phyloP scores from a whole-genome alignment of 129 eudicot species.

The Centaurea solstitialis region DNA sequence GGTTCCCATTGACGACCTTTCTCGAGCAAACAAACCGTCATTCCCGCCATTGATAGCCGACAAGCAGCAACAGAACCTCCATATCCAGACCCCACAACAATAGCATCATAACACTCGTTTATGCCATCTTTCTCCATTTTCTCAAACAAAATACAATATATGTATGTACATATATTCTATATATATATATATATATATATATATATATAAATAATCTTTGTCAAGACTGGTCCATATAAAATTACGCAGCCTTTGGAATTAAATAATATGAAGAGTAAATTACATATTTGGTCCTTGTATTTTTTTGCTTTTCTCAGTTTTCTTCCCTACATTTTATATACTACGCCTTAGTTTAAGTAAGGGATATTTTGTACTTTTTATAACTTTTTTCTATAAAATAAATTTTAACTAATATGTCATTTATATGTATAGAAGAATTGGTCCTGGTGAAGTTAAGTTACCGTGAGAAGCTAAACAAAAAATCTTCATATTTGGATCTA shows the following conservation, averaged over 20 bases:
- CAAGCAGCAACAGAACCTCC: conserved; percentile 58
- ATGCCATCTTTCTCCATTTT: conserved; percentile 19
- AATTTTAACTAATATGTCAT: neutral
- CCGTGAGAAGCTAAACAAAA: too few relatives aligned
- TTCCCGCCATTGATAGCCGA: conserved; percentile 40
- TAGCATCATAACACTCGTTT: conserved; percentile 30
- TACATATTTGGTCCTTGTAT: neutral
- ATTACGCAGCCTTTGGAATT: neutral
- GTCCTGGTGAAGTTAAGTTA: too few relatives aligned
- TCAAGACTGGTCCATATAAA: too few relatives aligned
- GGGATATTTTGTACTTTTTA: too few relatives aligned
- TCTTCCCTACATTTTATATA: neutral
- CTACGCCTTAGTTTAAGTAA: too few relatives aligned
- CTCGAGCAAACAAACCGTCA: conserved; percentile 48
- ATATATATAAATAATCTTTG: too few relatives aligned
- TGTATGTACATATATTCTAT: too few relatives aligned
- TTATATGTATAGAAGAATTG: neutral
- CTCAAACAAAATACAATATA: neutral
- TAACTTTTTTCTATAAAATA: neutral
- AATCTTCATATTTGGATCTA: too few relatives aligned
- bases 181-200: neutral
- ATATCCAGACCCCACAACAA: conserved; percentile 49
- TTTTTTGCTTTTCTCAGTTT: neutral
- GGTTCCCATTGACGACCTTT: conserved; percentile 48
- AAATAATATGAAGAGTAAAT: neutral